Conservation (phyloP, 805 yeast species). For the Martiniozyma abietophila region DNA sequence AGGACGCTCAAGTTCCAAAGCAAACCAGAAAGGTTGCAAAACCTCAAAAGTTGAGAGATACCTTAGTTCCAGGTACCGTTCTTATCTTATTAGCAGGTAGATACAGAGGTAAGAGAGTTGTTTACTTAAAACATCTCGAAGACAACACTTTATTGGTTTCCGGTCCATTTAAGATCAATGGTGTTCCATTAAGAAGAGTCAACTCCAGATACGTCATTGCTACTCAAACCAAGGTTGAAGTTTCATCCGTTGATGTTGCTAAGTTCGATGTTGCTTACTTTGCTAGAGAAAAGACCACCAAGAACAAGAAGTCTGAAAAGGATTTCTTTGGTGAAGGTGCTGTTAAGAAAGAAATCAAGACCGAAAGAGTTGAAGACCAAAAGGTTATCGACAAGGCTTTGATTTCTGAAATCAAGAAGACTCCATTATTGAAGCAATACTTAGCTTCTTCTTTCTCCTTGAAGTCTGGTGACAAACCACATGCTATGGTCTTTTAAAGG, state of each 20-base stretch:
- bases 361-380: conserved; percentile 95
- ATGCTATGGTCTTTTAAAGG: conserved; percentile 87
- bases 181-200: conserved; percentile 99
- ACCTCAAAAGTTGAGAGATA: conserved; percentile 92
- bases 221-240: conserved; percentile 86
- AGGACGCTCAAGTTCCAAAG: conserved; percentile 78
- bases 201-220: conserved; percentile 98
- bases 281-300: conserved; percentile 86
- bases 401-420: conserved; percentile 90
- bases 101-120: conserved; percentile 99
- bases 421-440: conserved; percentile 95
- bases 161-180: conserved; percentile 99
- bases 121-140: conserved; percentile 91
- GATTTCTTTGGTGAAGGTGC: conserved; percentile 74
- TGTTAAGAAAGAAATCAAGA: conserved; percentile 80
- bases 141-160: conserved; percentile 96
- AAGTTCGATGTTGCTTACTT: conserved; percentile 93
- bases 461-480: conserved; percentile 98
- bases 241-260: conserved; percentile 72
- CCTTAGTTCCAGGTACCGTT: conserved; percentile 96
- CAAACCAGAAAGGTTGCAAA: conserved; percentile 82
- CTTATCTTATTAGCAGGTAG: conserved; percentile 97
- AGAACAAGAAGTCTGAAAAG: conserved; percentile 80
- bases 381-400: conserved; percentile 89
- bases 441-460: conserved; percentile 91